These are phyloP conservation scores for Ampelomyces quisqualis DNA, from an alignment of 2,329 filamentous ascomycete genomes.

Conservation along the genomic window DNA sequence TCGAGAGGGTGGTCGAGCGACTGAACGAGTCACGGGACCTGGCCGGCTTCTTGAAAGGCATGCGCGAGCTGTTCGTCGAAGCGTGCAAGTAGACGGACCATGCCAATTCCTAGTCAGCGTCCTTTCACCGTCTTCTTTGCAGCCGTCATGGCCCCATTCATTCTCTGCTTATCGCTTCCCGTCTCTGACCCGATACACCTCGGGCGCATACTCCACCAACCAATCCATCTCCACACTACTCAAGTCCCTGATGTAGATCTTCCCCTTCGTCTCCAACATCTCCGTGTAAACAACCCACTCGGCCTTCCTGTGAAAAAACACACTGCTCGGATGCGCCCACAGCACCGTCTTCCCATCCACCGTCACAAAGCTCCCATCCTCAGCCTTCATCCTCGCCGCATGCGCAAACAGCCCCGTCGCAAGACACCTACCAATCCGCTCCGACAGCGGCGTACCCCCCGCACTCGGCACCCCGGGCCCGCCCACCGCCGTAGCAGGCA, in stretches of 20 bases:
- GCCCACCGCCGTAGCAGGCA: conserved; percentile 53
- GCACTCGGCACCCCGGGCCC: conserved; percentile 41
- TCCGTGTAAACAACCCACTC: conserved; percentile 97
- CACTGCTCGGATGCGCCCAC: conserved; percentile 84
- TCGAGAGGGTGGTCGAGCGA: conserved; percentile 73
- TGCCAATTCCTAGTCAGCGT: too few species aligned
- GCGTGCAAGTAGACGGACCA: conserved; percentile 52
- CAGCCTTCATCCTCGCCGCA: conserved; percentile 89
- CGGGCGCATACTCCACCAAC: conserved; percentile 83
- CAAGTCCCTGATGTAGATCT: conserved; percentile 87
- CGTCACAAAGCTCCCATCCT: conserved; percentile 84
- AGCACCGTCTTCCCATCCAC: conserved; percentile 77
- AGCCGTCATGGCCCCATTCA: too few species aligned
- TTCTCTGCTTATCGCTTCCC: conserved; percentile 8
- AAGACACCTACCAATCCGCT: conserved; percentile 80
- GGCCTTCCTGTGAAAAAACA: conserved; percentile 95
- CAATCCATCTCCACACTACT: conserved; percentile 94
- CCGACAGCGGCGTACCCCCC: conserved; percentile 56
- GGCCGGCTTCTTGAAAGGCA: conserved; percentile 72
- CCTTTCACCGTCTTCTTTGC: too few species aligned
- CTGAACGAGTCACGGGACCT: conserved; percentile 81
- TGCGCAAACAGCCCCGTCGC: conserved; percentile 91
- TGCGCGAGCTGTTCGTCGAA: conserved; percentile 72
- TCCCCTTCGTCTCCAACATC: conserved; percentile 82
- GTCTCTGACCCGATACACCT: conserved; percentile 52